Evolutionary conservation across 2,329 filamentous ascomycete species (phyloP).

Genomic region (Penicillium sp.): DNA sequence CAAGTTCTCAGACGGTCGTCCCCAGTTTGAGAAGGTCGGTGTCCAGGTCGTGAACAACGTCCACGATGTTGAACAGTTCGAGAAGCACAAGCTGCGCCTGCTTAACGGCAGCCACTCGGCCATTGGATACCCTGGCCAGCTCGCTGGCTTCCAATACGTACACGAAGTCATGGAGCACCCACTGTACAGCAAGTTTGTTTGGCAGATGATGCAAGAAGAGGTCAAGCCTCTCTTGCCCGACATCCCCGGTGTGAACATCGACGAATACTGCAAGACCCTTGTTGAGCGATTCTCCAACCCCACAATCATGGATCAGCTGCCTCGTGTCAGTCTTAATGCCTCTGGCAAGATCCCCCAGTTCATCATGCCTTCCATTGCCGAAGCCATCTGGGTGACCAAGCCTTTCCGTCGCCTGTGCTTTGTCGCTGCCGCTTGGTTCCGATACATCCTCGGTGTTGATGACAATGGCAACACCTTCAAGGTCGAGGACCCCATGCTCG

Average conservation of each 20-base stretch:
- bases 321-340: slow-evolving; percentile 53
- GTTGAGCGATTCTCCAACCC: slow-evolving; percentile 59
- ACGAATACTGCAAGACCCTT: slow-evolving; percentile 55
- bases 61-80: slow-evolving; percentile 56
- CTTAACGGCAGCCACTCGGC: slow-evolving; percentile 57
- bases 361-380: slow-evolving; percentile 42
- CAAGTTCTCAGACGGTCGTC: slow-evolving; percentile 54
- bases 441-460: slow-evolving; percentile 53
- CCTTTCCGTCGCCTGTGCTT: slow-evolving; percentile 53
- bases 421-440: slow-evolving; percentile 54
- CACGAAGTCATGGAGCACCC: slow-evolving; percentile 57
- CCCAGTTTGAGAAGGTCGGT: slow-evolving; percentile 55
- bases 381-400: slow-evolving; percentile 47
- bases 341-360: slow-evolving; percentile 57
- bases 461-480: slow-evolving; percentile 46
- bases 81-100: slow-evolving; percentile 59
- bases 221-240: slow-evolving; percentile 55
- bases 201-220: slow-evolving; percentile 59
- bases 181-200: slow-evolving; percentile 50
- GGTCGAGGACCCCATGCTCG: slow-evolving; percentile 53
- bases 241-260: slow-evolving; percentile 54
- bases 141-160: slow-evolving; percentile 57
- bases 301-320: slow-evolving; percentile 58
- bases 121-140: slow-evolving; percentile 53
- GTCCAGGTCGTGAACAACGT: slow-evolving; percentile 55